Conservation (phyloP, 2,329 filamentous ascomycete species). For the Diaporthe nobilis region DNA sequence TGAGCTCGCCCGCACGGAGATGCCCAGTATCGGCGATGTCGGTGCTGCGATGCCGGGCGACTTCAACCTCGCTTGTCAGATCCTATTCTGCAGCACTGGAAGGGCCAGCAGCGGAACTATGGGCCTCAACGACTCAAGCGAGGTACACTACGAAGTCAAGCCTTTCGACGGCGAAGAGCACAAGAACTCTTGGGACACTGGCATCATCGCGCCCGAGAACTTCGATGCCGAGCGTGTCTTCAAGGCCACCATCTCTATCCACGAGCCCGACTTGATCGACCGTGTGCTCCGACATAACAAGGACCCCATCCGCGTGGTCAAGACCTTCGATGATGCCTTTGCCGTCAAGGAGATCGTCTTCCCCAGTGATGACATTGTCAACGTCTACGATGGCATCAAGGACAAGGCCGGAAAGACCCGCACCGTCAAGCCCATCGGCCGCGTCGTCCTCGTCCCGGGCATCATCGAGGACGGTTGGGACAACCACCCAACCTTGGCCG, state of each 20-base stretch:
- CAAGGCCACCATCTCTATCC: slow-evolving; percentile 60
- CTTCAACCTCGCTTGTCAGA: slow-evolving; percentile 84
- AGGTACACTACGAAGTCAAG: slow-evolving; percentile 42
- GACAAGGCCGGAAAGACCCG: slow-evolving; percentile 51
- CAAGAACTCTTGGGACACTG: slow-evolving; percentile 44
- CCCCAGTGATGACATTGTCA: slow-evolving; percentile 58
- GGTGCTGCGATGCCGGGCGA: slow-evolving; percentile 74
- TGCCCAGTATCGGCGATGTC: slow-evolving; percentile 70
- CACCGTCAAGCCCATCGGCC: slow-evolving; percentile 59
- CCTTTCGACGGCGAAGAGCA: slow-evolving; percentile 46
- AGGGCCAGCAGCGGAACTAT: neutral
- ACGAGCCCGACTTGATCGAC: slow-evolving; percentile 47
- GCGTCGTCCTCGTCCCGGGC: slow-evolving; percentile 59
- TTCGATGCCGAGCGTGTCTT: slow-evolving; percentile 59
- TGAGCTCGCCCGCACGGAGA: slow-evolving; percentile 75
- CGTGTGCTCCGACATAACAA: slow-evolving; percentile 50
- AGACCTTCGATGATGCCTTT: slow-evolving; percentile 62
- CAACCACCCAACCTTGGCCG: slow-evolving; percentile 52
- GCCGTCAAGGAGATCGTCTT: slow-evolving; percentile 73
- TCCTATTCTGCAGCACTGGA: slow-evolving; percentile 68
- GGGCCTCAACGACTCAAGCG: neutral
- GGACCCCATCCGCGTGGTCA: slow-evolving; percentile 50
- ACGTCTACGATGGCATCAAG: slow-evolving; percentile 60
- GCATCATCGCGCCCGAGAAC: slow-evolving; percentile 53
- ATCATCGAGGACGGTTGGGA: slow-evolving; percentile 65